These are phyloP conservation scores for Aspergillus puulaauensis DNA, from an alignment of 2,329 filamentous ascomycete species.

Conservation along the genomic window DNA sequence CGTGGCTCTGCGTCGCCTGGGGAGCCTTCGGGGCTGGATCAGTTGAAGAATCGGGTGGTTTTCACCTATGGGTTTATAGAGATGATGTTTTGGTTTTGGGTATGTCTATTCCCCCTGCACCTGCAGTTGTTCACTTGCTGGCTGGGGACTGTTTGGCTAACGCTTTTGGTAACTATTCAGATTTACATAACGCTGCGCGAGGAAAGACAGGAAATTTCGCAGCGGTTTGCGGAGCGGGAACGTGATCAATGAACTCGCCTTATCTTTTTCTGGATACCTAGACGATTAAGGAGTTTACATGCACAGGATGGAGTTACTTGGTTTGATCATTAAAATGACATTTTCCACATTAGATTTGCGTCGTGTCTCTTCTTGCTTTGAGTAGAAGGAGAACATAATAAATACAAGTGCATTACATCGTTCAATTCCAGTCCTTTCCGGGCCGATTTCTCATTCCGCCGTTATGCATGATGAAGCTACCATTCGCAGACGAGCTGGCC, in stretches of 20 bases:
- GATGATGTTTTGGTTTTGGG: constrained; percentile 85
- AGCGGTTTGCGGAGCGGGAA: constrained; percentile 20
- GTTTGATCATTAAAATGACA: constrained; percentile 1
- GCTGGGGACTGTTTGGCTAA: background rate
- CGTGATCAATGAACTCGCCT: constrained; percentile 12
- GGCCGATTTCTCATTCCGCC: background rate
- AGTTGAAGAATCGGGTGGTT: constrained; percentile 78
- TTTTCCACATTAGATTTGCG: constrained; percentile 6
- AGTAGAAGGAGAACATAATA: constrained; percentile 4
- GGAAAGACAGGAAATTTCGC: constrained; percentile 33
- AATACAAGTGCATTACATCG: constrained; percentile 3
- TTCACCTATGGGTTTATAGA: constrained; percentile 86
- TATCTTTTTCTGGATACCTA: background rate
- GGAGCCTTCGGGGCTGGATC: constrained; percentile 52
- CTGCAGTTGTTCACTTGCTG: background rate
- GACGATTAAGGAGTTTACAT: background rate
- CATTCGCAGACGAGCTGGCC: background rate
- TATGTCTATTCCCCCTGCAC: constrained; percentile 26
- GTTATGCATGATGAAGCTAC: background rate
- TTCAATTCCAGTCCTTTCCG: background rate
- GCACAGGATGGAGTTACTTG: background rate
- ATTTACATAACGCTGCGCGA: constrained; percentile 37
- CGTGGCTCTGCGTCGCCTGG: background rate
- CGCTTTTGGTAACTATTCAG: constrained; percentile 20
- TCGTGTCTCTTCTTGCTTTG: background rate